Percentiles rank a stretch among this genome's conserved stretches.
Conservation (phyloP, 108 stramenopile species). For the Discostella stelligeroides region DNA sequence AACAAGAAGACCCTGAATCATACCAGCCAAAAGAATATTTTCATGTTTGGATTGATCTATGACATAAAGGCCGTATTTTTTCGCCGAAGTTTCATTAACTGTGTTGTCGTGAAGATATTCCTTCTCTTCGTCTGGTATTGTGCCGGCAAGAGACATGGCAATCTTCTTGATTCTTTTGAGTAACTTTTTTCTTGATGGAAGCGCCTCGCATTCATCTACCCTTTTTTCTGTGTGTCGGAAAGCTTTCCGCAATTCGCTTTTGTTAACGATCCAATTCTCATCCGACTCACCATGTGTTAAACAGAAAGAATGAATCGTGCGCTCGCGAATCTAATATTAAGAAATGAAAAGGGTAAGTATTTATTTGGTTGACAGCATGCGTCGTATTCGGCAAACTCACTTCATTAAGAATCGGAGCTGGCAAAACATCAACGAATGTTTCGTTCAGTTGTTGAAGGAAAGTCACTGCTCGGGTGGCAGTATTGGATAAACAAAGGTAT, state of each 20-base stretch:
- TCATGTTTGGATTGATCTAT: slow-evolving; percentile 61
- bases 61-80: slow-evolving; percentile 55
- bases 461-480: slow-evolving; percentile 56
- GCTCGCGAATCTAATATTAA: slow-evolving; percentile 29
- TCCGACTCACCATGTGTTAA: slow-evolving; percentile 18
- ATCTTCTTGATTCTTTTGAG: slow-evolving; percentile 65
- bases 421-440: slow-evolving; percentile 31
- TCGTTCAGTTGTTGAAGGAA: slow-evolving; percentile 56
- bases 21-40: slow-evolving; percentile 71
- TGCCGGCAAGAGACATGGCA: slow-evolving; percentile 44
- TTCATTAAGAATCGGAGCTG: slow-evolving; percentile 27
- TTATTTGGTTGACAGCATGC: no score
- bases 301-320: slow-evolving; percentile 57
- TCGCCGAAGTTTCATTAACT: background rate
- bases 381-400: background rate
- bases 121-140: slow-evolving; percentile 17
- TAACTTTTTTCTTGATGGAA: slow-evolving; percentile 76
- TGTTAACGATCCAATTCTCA: slow-evolving; percentile 31
- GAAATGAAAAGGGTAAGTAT: slow-evolving; percentile 24
- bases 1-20: slow-evolving; percentile 55
- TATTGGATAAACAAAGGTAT: slow-evolving; percentile 36
- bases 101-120: slow-evolving; percentile 22
- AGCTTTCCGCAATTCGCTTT: slow-evolving; percentile 24
- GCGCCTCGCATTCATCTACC: slow-evolving; percentile 46
- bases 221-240: slow-evolving; percentile 12